Evolutionary conservation across 2,329 filamentous ascomycete genomes (phyloP), one percentile per base, ranked within the genome.

Genomic region (Fusarium guadeloupense): DNA sequence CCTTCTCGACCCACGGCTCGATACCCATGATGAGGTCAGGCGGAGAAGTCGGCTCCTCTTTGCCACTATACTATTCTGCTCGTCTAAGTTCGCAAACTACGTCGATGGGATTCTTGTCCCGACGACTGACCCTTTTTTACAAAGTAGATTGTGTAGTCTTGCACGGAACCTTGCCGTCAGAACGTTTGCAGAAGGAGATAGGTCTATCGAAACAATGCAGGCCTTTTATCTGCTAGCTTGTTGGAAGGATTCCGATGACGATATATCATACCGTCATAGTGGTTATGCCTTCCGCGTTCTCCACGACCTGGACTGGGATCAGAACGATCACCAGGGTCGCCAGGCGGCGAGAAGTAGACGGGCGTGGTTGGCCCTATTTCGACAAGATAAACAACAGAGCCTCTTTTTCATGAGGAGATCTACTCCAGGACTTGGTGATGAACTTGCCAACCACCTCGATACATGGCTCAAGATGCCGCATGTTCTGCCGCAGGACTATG

Each of bases 241-340:
- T 26, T 62, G 58, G 50, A 64, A 64, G 30, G 61, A 64, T 44
- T 39, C 50, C 30, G 61, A 64, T 8, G 58, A 64, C 9, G 50
- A 64, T n/a, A 40, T 64, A 6, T 64, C 61, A 3, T 64, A 64
- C 34, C 44, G 55, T 25, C 58, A 64, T 25, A 62, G 50, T n/a
- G 61, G 51, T 6, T 64, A 64, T 38, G 61, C 54, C 4, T 59
- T 56, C 35, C 58, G 47, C 5, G 46, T 59, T 9, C 54, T 64
- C 10, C 54, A 56, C 19, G 61, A 64, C 35, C 13, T 62, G 37
- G 61, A 64, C 14, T 14, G 59, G 23, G 38, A 62, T 4, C 46
- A 47, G 21, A 37, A n/a, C n/a, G 38, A 59, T 23, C 39, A 26
- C 9, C 47, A 62, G 14, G 35, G 39, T 6, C 38, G 43, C 2